A percentile compares a stretch with the other conserved stretches of the same genome.
phyloP scores from a whole-genome alignment of 139 green algal species.

The Tetratostichococcus sp. region DNA sequence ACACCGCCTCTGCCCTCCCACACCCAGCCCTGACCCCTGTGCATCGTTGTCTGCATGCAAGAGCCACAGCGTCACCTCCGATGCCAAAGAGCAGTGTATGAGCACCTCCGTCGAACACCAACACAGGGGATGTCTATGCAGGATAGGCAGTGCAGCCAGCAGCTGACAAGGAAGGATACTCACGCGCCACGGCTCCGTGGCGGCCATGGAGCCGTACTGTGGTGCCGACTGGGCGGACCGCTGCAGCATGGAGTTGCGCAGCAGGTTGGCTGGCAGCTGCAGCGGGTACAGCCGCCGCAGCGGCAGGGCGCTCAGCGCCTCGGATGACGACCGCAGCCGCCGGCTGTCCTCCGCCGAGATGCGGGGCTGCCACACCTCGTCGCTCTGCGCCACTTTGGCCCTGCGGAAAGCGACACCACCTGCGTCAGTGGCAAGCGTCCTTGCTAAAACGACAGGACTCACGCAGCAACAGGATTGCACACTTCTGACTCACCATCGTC shows the following conservation, averaged over 20 bases:
- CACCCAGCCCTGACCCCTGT: background rate
- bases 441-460: too few species aligned
- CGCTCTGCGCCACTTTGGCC: background rate
- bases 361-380: background rate
- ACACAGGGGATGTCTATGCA: too few species aligned
- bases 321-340: background rate
- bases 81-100: too few species aligned
- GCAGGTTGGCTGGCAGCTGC: background rate
- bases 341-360: background rate
- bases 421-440: too few species aligned
- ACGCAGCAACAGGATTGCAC: too few species aligned
- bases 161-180: too few species aligned
- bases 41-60: background rate
- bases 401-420: too few species aligned
- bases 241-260: background rate
- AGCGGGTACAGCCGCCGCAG: background rate
- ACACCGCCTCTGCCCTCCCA: background rate
- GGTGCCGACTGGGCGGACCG: background rate
- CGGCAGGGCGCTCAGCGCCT: background rate
- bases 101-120: too few species aligned
- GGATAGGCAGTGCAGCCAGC: too few species aligned
- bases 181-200: background rate
- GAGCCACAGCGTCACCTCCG: too few species aligned
- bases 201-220: too few species aligned
- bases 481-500: background rate